A percentile compares a stretch with the other conserved stretches of the same genome.
phyloP scores from a whole-genome alignment of 352 stramenopile genomes.

The Bremia lactucae region DNA sequence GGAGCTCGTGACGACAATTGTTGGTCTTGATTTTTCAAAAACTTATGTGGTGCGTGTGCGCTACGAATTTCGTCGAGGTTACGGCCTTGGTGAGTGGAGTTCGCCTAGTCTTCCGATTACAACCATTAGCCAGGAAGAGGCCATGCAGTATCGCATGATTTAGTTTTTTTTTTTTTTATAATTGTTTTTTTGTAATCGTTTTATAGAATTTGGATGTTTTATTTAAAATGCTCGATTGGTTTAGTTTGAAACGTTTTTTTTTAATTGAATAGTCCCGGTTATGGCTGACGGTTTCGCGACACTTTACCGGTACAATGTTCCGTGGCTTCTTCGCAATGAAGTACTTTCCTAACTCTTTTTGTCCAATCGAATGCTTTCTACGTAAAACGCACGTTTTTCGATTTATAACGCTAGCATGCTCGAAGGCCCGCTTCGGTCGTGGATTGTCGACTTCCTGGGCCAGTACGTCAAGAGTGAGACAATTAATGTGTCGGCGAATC shows the following conservation, averaged over 20 bases:
- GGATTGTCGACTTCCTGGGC: slow-evolving; percentile 75
- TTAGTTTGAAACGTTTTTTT: slow-evolving; percentile 3
- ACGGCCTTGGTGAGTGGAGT: slow-evolving; percentile 52
- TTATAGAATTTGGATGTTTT: too few relatives aligned
- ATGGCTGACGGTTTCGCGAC: too few relatives aligned
- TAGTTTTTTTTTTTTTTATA: too few relatives aligned
- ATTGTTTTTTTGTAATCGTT: not conserved
- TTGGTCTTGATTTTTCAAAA: slow-evolving; percentile 60
- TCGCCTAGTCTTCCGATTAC: slow-evolving; percentile 30
- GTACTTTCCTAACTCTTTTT: too few relatives aligned
- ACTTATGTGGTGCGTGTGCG: slow-evolving; percentile 65
- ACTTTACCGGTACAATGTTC: too few relatives aligned
- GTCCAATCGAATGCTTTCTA: slow-evolving; percentile 11
- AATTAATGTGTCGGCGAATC: slow-evolving; percentile 77
- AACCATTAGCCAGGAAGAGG: slow-evolving; percentile 29
- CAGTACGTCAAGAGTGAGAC: slow-evolving; percentile 84
- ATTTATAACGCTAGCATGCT: slow-evolving; percentile 49
- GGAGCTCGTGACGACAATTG: slow-evolving; percentile 53
- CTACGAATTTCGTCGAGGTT: slow-evolving; percentile 44
- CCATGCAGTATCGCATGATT: slow-evolving; percentile 13
- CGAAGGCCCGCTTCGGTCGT: slow-evolving; percentile 81
- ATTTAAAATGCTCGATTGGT: too few relatives aligned
- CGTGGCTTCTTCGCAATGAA: too few relatives aligned
- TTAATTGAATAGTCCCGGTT: too few relatives aligned
- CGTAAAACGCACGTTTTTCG: slow-evolving; percentile 12